A percentile compares a stretch with the other conserved stretches of the same genome.
These are phyloP conservation scores for Verticillium nubilum DNA, from an alignment of 2,329 filamentous ascomycete species.

Conservation along the genomic window DNA sequence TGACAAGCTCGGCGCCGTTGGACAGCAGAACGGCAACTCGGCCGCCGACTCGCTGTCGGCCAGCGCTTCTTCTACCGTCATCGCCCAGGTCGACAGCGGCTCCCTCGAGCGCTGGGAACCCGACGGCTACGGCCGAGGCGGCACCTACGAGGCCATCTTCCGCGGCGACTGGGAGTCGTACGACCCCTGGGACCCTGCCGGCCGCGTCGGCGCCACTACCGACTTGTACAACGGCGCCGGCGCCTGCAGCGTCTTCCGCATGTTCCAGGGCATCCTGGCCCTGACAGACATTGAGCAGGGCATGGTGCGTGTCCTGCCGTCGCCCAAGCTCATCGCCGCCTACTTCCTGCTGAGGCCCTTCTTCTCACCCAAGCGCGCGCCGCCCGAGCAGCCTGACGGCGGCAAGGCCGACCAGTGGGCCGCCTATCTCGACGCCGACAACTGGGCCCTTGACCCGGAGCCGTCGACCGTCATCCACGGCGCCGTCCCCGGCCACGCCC, in stretches of 20 bases:
- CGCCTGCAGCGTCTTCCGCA: constrained; percentile 68
- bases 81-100: constrained; percentile 59
- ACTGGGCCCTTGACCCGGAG: constrained; percentile 38
- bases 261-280: constrained; percentile 73
- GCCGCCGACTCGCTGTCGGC: constrained; percentile 37
- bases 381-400: constrained; percentile 13
- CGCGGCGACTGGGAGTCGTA: constrained; percentile 68
- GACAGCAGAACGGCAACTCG: constrained; percentile 20
- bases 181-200: constrained; percentile 67
- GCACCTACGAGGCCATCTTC: constrained; percentile 62
- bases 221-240: constrained; percentile 71
- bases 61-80: constrained; percentile 41
- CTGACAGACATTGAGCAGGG: constrained; percentile 50
- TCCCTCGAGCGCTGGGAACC: constrained; percentile 63
- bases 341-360: constrained; percentile 43
- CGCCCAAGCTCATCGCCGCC: constrained; percentile 40
- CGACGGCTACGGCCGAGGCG: constrained; percentile 50
- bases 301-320: constrained; percentile 41
- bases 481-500: constrained; percentile 51
- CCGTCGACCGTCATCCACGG: constrained; percentile 53
- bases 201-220: constrained; percentile 56
- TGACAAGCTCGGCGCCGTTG: constrained; percentile 12
- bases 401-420: constrained; percentile 33
- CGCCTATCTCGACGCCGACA: constrained; percentile 37
- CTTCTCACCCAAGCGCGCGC: constrained; percentile 30